Evolutionary conservation across 2,329 filamentous ascomycete genomes (phyloP), one percentile per base, ranked within the genome.

Genomic region (Colletotrichum lindemuthianum): DNA sequence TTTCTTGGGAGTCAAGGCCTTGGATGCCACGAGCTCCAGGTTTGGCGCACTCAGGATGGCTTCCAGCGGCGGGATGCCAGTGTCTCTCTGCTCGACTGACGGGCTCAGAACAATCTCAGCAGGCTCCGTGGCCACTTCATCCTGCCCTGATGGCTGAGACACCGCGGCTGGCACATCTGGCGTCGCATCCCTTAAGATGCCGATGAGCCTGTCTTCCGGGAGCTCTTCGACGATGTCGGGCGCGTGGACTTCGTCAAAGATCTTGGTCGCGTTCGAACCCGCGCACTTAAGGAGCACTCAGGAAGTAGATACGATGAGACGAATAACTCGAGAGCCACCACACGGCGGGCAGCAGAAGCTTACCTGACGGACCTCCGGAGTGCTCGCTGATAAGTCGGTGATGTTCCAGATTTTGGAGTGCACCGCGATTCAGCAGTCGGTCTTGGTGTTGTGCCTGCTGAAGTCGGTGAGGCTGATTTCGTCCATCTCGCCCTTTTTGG

Each of bases 381-480:
- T 79, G 77, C 44, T 74, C 70, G 33, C 73, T 69, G 13, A 89
- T 79, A 69, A 92, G 2, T 87, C 83, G 3, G 88, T 90, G 51
- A 92, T 78, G 72, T 92, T 88, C 82, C 89, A 92, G 34, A 92
- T 88, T 70, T 85, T 84, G 49, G 84, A 84, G 73, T 91, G 85
- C 24, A 92, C 84, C 15, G 90, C 88, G 63, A 92, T 85, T 90
- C 90, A 92, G 70, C 85, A 83, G 68, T 88, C 72, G 75, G 56
- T 80, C 70, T 39, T 77, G 69, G 11, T 78, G 59, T 79, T 84
- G 70, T 88, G 86, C 57, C 74, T 74, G 11, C 75, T 78, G 41
- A 88, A 73, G 52, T 84, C 79, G 13, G 61, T 66, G 8, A 74
- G 44, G 1, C 70, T 70, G 57, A 72, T 63, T 6, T 69, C 36